phyloP scores from a whole-genome alignment of 2,329 filamentous ascomycete species.

The Colletotrichum echinochloae region DNA sequence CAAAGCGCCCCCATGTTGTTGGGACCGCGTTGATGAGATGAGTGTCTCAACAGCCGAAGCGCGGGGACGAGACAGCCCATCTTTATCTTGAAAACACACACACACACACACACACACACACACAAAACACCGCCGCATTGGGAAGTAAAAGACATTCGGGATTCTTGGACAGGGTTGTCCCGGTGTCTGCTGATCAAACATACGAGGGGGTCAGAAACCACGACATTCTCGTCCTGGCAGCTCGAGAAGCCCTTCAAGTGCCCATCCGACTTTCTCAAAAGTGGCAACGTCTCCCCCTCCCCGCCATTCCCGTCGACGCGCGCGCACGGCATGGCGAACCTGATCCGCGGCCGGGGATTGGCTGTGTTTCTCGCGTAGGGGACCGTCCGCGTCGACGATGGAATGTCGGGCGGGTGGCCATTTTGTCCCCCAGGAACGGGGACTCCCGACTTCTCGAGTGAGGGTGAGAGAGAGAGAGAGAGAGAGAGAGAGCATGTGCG shows the following conservation, averaged over 20 bases:
- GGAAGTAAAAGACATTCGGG: conserved; percentile 2
- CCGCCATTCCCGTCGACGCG: conserved; percentile 31
- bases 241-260: too few relatives aligned
- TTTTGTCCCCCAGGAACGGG: conserved; percentile 24
- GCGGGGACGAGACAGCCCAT: background rate
- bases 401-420: conserved; percentile 31
- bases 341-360: conserved; percentile 23
- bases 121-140: conserved; percentile 1
- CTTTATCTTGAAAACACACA: background rate
- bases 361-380: conserved; percentile 33
- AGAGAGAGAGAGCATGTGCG: too few relatives aligned
- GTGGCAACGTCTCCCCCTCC: conserved; percentile 27
- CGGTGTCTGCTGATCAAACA: background rate
- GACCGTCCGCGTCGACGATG: conserved; percentile 12
- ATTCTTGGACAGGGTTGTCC: conserved; percentile 7
- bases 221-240: background rate
- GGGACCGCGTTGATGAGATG: conserved; percentile 20
- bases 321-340: conserved; percentile 19
- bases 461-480: conserved; percentile 26
- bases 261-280: background rate
- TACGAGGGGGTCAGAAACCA: conserved; percentile 2
- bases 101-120: background rate
- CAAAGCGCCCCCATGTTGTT: conserved; percentile 25
- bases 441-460: background rate
- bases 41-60: conserved; percentile 32